phyloP scores from a whole-genome alignment of 2,329 filamentous ascomycete genomes.

The Penicillium sp. region DNA sequence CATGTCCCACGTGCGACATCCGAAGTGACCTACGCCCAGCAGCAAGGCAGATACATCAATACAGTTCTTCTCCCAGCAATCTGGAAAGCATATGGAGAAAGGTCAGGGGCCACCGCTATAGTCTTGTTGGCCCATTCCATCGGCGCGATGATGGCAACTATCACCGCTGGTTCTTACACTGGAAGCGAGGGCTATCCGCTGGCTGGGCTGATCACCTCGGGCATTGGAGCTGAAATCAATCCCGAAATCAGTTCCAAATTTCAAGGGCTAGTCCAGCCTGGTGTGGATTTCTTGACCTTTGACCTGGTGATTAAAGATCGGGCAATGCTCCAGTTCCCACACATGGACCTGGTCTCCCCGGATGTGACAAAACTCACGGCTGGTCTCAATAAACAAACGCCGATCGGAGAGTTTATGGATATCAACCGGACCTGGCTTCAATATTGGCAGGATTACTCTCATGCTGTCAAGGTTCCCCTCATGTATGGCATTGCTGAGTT shows the following conservation, averaged over 20 bases:
- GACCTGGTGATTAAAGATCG: slow-evolving; percentile 8
- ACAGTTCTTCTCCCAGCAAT: slow-evolving; percentile 3
- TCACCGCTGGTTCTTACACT: slow-evolving; percentile 5
- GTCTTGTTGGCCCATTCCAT: slow-evolving; percentile 15
- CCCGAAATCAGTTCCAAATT: neutral
- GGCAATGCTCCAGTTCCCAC: slow-evolving; percentile 8
- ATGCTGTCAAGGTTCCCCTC: slow-evolving; percentile 11
- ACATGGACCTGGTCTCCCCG: neutral
- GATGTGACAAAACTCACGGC: neutral
- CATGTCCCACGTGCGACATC: neutral
- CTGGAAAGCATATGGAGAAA: slow-evolving; percentile 11
- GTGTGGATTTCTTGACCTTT: neutral
- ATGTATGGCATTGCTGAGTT: slow-evolving; percentile 15
- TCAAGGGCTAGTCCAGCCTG: neutral
- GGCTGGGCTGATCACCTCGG: slow-evolving; percentile 14
- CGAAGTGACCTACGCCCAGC: slow-evolving; percentile 1
- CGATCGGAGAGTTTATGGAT: slow-evolving; percentile 10
- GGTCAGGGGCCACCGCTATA: slow-evolving; percentile 5
- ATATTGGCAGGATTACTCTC: slow-evolving; percentile 10
- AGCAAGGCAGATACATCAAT: slow-evolving; percentile 14
- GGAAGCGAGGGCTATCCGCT: slow-evolving; percentile 10
- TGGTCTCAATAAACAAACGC: slow-evolving; percentile 9
- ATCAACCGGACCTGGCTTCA: slow-evolving; percentile 11
- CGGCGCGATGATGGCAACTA: slow-evolving; percentile 16
- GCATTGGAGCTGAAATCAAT: slow-evolving; percentile 9